Evolutionary conservation across 2,329 filamentous ascomycete species (phyloP).

Genomic region (Thelonectria olida): DNA sequence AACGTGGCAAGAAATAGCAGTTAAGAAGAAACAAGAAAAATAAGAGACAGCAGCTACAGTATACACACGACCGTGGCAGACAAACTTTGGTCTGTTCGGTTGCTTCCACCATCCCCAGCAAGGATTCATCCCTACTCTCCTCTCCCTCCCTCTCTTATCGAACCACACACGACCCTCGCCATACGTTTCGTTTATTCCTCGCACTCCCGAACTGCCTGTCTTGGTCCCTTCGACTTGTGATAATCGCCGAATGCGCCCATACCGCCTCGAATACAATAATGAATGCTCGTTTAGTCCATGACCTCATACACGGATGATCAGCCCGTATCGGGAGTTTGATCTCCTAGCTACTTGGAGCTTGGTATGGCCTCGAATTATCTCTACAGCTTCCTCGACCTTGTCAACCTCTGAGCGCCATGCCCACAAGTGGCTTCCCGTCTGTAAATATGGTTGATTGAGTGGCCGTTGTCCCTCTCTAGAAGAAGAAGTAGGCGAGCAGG

Average conservation of each 20-base stretch:
- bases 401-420: neutral
- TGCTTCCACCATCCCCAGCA: constrained; percentile 12
- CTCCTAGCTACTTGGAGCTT: constrained; percentile 10
- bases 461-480: constrained; percentile 62
- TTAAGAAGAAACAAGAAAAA: constrained; percentile 36
- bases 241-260: constrained; percentile 20
- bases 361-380: constrained; percentile 10
- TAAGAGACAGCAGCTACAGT: constrained; percentile 33
- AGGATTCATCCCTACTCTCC: constrained; percentile 16
- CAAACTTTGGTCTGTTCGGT: constrained; percentile 27
- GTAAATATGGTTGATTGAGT: constrained; percentile 5
- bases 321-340: constrained; percentile 2
- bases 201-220: neutral
- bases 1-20: constrained; percentile 27
- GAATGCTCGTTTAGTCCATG: constrained; percentile 31
- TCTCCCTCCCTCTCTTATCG: neutral
- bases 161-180: constrained; percentile 3
- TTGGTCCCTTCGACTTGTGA: constrained; percentile 7
- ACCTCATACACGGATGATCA: constrained; percentile 21
- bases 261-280: constrained; percentile 16
- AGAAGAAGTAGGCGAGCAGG: constrained; percentile 94
- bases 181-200: neutral
- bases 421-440: neutral
- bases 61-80: constrained; percentile 35
- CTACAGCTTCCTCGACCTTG: constrained; percentile 3